Evolutionary conservation across 495 filamentous ascomycete species (phyloP).

Genomic region (Pseudevernia furfuracea): DNA sequence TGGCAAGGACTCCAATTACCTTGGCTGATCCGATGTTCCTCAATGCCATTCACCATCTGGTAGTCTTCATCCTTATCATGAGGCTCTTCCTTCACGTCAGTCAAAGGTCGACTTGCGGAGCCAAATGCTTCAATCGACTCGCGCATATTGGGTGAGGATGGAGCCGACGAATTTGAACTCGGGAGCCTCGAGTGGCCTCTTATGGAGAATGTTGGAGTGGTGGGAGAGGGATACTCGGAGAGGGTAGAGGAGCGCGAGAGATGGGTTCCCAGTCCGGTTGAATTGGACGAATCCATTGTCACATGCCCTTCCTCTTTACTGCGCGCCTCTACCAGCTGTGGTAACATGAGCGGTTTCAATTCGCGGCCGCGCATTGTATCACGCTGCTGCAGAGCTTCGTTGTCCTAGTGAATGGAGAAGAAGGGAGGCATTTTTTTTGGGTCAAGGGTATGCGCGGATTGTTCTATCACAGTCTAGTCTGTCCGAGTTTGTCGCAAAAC

Average conservation of each 20-base stretch:
- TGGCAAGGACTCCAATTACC: slow-evolving; percentile 8
- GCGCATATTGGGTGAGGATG: slow-evolving; percentile 43
- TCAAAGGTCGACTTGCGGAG: slow-evolving; percentile 36
- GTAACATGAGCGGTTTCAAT: slow-evolving; percentile 23
- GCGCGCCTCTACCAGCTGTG: slow-evolving; percentile 26
- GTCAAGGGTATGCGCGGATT: not conserved
- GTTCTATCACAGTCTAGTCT: not conserved
- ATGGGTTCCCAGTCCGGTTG: slow-evolving; percentile 15
- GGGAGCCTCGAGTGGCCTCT: slow-evolving; percentile 26
- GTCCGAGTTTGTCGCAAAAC: not conserved
- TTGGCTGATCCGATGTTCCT: slow-evolving; percentile 13
- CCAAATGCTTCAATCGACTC: slow-evolving; percentile 46
- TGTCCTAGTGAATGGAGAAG: not conserved
- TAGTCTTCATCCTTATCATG: slow-evolving; percentile 36
- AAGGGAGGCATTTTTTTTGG: not conserved
- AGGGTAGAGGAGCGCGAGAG: slow-evolving; percentile 24
- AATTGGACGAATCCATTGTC: slow-evolving; percentile 18
- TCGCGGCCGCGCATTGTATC: slow-evolving; percentile 20
- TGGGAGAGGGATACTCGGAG: slow-evolving; percentile 24
- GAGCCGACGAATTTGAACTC: slow-evolving; percentile 56
- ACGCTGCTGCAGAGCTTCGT: not conserved
- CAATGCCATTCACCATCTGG: slow-evolving; percentile 27
- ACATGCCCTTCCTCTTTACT: slow-evolving; percentile 15
- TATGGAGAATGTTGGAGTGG: slow-evolving; percentile 25
- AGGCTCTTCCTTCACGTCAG: slow-evolving; percentile 48